Evolutionary conservation across 352 stramenopile species (phyloP).

Genomic region (Phytophthora citricola): DNA sequence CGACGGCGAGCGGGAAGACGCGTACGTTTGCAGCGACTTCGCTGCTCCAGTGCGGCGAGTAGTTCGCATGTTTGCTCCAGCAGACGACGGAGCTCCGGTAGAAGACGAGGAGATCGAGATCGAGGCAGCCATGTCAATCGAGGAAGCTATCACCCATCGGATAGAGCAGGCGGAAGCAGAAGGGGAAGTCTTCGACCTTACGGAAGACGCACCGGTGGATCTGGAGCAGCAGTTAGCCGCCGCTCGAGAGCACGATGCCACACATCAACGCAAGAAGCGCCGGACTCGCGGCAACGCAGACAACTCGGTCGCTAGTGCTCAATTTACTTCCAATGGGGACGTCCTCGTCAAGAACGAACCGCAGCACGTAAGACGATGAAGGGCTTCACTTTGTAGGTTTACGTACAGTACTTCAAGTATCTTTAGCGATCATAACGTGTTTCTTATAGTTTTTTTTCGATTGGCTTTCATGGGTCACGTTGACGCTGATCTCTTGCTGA

Average conservation of each 20-base stretch:
- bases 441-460: too few relatives aligned
- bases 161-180: slow-evolving; percentile 56
- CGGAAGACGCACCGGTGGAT: slow-evolving; percentile 55
- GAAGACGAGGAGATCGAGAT: slow-evolving; percentile 75
- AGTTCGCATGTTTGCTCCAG: slow-evolving; percentile 55
- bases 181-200: slow-evolving; percentile 76
- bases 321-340: background rate
- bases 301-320: background rate
- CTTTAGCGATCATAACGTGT: too few relatives aligned
- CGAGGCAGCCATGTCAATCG: slow-evolving; percentile 72
- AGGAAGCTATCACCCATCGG: slow-evolving; percentile 72
- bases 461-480: too few relatives aligned
- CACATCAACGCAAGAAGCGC: slow-evolving; percentile 43
- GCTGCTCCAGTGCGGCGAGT: slow-evolving; percentile 59
- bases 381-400: too few relatives aligned
- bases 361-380: slow-evolving; percentile 6
- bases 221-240: slow-evolving; percentile 41
- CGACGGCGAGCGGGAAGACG: slow-evolving; percentile 65
- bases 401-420: too few relatives aligned
- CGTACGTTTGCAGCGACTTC: slow-evolving; percentile 68
- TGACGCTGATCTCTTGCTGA: too few relatives aligned
- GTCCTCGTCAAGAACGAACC: slow-evolving; percentile 35
- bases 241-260: slow-evolving; percentile 24
- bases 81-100: slow-evolving; percentile 27
- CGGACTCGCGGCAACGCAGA: slow-evolving; percentile 20